Conservation (phyloP, 352 stramenopile genomes). For the Aphanomyces invadans region DNA sequence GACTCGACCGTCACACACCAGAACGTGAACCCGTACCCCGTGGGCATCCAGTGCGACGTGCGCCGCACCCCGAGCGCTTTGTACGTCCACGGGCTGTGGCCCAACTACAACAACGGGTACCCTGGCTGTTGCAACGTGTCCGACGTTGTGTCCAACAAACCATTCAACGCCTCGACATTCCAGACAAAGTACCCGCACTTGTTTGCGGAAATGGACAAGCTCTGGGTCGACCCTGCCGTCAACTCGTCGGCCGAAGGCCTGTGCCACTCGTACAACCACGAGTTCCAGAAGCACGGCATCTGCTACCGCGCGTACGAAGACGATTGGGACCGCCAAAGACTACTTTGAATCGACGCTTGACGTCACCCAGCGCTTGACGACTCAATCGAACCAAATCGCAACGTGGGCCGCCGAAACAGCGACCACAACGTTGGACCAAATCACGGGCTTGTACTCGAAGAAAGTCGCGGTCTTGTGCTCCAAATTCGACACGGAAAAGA, state of each 20-base stretch:
- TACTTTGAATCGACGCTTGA: conserved; percentile 64
- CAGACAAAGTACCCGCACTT: conserved; percentile 37
- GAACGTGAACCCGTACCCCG: conserved; percentile 60
- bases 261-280: conserved; percentile 77
- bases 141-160: conserved; percentile 45
- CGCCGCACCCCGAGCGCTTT: conserved; percentile 43
- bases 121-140: conserved; percentile 61
- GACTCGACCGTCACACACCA: conserved; percentile 75
- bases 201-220: conserved; percentile 43
- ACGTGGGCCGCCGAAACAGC: conserved; percentile 34
- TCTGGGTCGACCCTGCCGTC: conserved; percentile 63
- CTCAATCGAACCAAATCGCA: conserved; percentile 47
- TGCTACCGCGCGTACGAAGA: conserved; percentile 54
- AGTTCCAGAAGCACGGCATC: conserved; percentile 78
- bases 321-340: conserved; percentile 44
- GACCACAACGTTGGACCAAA: conserved; percentile 32
- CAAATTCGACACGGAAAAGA: conserved; percentile 31
- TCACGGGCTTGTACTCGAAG: conserved; percentile 48
- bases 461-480: conserved; percentile 64
- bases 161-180: conserved; percentile 45
- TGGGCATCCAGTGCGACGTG: conserved; percentile 40
- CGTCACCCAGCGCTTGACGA: conserved; percentile 33
- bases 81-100: conserved; percentile 71
- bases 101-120: conserved; percentile 71
- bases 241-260: conserved; percentile 45